Evolutionary conservation across 2,329 filamentous ascomycete species (phyloP).

Genomic region (Graphium sp.): DNA sequence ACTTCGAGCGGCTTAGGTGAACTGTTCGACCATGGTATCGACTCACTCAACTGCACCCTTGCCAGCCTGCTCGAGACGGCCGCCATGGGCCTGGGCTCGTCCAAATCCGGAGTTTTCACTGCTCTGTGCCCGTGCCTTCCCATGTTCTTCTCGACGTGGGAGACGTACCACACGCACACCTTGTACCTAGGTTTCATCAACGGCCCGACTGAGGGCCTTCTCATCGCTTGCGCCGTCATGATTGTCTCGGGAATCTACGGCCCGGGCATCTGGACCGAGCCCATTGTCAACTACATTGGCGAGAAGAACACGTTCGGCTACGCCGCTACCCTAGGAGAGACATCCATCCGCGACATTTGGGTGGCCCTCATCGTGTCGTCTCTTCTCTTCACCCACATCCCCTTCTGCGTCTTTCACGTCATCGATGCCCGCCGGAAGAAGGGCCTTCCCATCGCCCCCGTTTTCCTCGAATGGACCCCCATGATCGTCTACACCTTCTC

Average conservation of each 20-base stretch:
- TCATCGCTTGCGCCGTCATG: constrained; percentile 81
- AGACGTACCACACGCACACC: constrained; percentile 97
- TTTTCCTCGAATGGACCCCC: constrained; percentile 88
- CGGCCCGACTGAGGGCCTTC: constrained; percentile 85
- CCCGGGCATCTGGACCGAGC: constrained; percentile 69
- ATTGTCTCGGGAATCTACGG: constrained; percentile 74
- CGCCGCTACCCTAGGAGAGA: constrained; percentile 45
- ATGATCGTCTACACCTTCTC: constrained; percentile 66
- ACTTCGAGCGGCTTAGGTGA: constrained; percentile 91
- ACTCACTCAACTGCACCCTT: constrained; percentile 92
- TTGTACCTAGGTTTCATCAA: constrained; percentile 94
- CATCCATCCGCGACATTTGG: constrained; percentile 80
- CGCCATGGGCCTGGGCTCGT: constrained; percentile 79
- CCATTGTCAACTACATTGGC: constrained; percentile 54
- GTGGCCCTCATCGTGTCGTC: constrained; percentile 51
- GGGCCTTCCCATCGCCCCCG: constrained; percentile 58
- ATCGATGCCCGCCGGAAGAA: constrained; percentile 55
- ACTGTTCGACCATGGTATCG: constrained; percentile 96
- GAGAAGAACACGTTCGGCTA: constrained; percentile 32
- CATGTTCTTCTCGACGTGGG: constrained; percentile 99
- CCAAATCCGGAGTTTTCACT: constrained; percentile 75
- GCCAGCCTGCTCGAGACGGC: constrained; percentile 81
- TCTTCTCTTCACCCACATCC: constrained; percentile 59
- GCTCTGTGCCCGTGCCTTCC: constrained; percentile 80
- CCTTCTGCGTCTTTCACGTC: constrained; percentile 81